These are phyloP conservation scores for Pleurotus platypus DNA, from an alignment of 768 basidiomycete genomes.

Conservation along the genomic window DNA sequence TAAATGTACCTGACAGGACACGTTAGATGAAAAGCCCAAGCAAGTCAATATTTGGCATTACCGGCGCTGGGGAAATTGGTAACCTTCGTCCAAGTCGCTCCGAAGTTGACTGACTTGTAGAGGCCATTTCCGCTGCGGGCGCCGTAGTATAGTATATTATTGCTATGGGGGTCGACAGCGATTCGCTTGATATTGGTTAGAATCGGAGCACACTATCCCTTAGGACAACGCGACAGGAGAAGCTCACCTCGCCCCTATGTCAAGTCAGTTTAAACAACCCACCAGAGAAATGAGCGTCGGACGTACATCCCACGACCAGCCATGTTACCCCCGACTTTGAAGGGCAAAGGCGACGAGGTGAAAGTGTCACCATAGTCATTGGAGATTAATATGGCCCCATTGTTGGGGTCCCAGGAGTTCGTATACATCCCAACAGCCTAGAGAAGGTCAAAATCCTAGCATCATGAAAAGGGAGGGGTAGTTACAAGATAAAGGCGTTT, in stretches of 20 bases:
- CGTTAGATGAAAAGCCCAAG: neutral
- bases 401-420: constrained; percentile 59
- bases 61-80: constrained; percentile 55
- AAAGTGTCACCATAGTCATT: constrained; percentile 54
- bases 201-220: neutral
- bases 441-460: neutral
- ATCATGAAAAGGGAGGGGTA: neutral
- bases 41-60: constrained; percentile 17
- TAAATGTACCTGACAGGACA: constrained; percentile 39
- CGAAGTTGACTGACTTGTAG: constrained; percentile 62
- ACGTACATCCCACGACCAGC: constrained; percentile 59
- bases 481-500: constrained; percentile 43
- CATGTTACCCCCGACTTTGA: constrained; percentile 70
- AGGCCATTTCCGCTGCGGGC: constrained; percentile 62
- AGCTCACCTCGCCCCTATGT: constrained; percentile 43
- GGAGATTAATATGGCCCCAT: constrained; percentile 60
- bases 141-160: constrained; percentile 59
- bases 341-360: constrained; percentile 46
- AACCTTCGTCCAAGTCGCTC: constrained; percentile 56
- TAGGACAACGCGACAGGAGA: neutral
- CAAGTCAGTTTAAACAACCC: constrained; percentile 3
- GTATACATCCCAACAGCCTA: constrained; percentile 61
- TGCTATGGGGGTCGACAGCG: constrained; percentile 59
- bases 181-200: constrained; percentile 39
- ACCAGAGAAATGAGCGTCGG: neutral